Base-by-base conservation (phyloP, 345 rosid genomes). In the Populus pruinosa region DNA sequence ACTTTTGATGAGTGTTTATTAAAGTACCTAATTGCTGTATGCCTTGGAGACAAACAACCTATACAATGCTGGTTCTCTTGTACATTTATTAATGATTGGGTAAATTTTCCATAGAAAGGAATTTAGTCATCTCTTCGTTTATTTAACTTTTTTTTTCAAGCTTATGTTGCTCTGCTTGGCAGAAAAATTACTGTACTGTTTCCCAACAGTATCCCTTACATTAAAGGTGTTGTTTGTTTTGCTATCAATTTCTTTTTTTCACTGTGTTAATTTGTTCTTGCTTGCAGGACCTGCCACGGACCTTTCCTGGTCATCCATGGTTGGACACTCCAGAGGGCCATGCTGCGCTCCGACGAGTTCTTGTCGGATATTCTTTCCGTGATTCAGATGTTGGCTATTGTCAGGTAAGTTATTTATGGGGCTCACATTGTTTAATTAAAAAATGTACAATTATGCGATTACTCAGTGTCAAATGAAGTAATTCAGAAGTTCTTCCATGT, bases 321-420 rank as follows among this genome's bases (percentile, higher is more conserved):
- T 83, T 96, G 86, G 99, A 96, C 87, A 96, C 99, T 67, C 92
- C 92, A 27, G 97, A 96, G 73, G 99, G 99, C 71, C 99, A 96
- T 87, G 94, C 97, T 76, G 77, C 99, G 62, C 87, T 96, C 25
- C 80, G 98, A 47, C 96, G 98, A 68, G 97, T 96, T 77, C 99
- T 96, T 77, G 98, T 96, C 64, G 98, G 86, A 10, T 96, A 96
- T 83, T 96, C 99, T 41, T 96, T 92, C 75, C 97, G 99, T 21
- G 99, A 96, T 83, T 96, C 99, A 79, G 98, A 96, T 86, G 99
- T 96, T 79, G 99, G 99, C 61, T 96, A 96, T 73, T 96, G 99
- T 85, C 99, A 96, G 98, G 99, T 96, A 83, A 63, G 86, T 74
- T 35, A n/a, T 64, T 49, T 16, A 12, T 35, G 44, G 72, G 49